Conservation (phyloP, 768 basidiomycete genomes). For the Erythrobasidium yunnanense region DNA sequence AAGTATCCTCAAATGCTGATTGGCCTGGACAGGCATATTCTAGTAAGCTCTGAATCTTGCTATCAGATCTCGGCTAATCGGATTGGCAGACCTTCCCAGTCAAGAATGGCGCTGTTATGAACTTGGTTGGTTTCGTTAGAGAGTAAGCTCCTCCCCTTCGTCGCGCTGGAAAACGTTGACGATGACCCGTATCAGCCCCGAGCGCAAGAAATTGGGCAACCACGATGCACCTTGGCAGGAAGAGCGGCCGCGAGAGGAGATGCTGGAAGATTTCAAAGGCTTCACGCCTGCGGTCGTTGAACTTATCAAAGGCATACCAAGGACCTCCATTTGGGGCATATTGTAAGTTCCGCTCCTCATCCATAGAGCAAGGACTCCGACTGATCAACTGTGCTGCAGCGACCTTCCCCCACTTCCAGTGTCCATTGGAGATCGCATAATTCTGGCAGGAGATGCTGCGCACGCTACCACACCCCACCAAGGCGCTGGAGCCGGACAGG, state of each 20-base stretch:
- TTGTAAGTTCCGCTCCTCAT: constrained; percentile 3
- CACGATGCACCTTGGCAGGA: constrained; percentile 31
- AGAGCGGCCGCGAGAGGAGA: constrained; percentile 14
- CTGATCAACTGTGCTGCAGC: constrained; percentile 47
- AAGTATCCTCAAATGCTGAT: constrained; percentile 14
- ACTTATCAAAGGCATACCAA: constrained; percentile 14
- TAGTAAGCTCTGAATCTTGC: constrained; percentile 9
- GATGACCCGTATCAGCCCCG: constrained; percentile 19
- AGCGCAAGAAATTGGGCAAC: constrained; percentile 24
- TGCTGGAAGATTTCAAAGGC: constrained; percentile 26
- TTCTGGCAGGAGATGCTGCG: constrained; percentile 50
- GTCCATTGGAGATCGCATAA: constrained; percentile 45
- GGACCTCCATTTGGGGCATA: neutral
- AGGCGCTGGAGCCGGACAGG: constrained; percentile 49
- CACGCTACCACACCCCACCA: constrained; percentile 49
- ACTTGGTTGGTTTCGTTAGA: constrained; percentile 27
- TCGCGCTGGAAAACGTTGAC: neutral
- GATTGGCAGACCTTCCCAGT: constrained; percentile 30
- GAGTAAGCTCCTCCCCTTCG: neutral
- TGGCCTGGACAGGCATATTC: constrained; percentile 28
- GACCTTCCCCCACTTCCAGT: constrained; percentile 44
- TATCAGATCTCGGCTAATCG: neutral
- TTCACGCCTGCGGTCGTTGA: constrained; percentile 7
- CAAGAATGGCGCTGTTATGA: constrained; percentile 28
- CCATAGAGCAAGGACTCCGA: constrained; percentile 43